Evolutionary conservation across 2,329 filamentous ascomycete genomes (phyloP), one percentile per base, ranked within the genome.

Genomic region (Monilinia polystroma): DNA sequence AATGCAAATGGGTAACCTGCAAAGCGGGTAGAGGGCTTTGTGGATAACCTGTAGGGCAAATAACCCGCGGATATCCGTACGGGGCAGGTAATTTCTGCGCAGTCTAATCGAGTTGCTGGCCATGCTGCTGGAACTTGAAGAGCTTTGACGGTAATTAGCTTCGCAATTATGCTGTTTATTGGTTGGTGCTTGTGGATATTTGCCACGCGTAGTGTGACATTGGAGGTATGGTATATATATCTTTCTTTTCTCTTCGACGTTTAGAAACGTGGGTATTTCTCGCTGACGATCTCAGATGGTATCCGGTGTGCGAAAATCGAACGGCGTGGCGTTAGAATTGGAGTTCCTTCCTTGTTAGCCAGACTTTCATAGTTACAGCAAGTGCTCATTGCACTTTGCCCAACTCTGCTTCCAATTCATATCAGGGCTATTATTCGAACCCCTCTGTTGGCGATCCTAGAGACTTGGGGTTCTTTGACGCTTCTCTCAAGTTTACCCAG

Each of bases 401-500:
- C 29, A 29, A 35, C 1, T 23, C 26, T 49, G 2, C n/a, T 49
- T n/a, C 2, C 14, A 16, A n/a, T 35, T 55, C 14, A 32, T 7
- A 20, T 45, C 47, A n/a, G 2, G 18, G 8, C 35, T 18, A 35
- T 60, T 2, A n/a, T 51, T 6, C 8, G 10, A 11, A 16, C 1
- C 20, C 20, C n/a, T 49, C 4, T 59, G 20, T 45, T 35, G 32
- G 32, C 32, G 32, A 35, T 35, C 32, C 5, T 35, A 35, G 5
- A 35, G 4, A 6, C 41, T 32, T 20, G 26, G 41, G 56, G 26
- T 59, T 59, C 47, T 43, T 49, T 35, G 3, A 35, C 43, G 43
- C 57, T 59, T 59, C 43, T 49, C 57, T 41, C 43, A n/a, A 8
- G 26, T 23, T n/a, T 35, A 59, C 26, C 57, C 43, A 5, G 23